A percentile compares a stretch with the other conserved stretches of the same genome.
phyloP scores from a whole-genome alignment of 768 basidiomycete species.

The Xerocomellus chrysenteron region DNA sequence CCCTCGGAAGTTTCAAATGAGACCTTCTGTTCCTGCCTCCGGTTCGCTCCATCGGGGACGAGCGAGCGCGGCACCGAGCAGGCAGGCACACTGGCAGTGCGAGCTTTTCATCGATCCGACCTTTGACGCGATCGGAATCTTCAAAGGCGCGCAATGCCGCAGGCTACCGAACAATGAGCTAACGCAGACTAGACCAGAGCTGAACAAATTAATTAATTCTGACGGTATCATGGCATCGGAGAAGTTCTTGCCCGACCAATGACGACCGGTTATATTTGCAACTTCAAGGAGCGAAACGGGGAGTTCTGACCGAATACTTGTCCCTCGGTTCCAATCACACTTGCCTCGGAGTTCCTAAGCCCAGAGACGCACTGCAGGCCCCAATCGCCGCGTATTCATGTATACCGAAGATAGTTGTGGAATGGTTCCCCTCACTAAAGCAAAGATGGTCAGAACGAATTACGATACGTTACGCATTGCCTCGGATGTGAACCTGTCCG shows the following conservation, averaged over 20 bases:
- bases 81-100: background rate
- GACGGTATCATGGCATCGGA: too few species aligned
- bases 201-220: too few species aligned
- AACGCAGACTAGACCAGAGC: too few species aligned
- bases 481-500: background rate
- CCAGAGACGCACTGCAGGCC: background rate
- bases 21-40: background rate
- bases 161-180: background rate
- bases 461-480: background rate
- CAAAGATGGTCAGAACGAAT: background rate
- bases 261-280: too few species aligned
- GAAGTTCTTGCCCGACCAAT: too few species aligned
- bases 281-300: too few species aligned
- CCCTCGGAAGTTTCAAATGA: background rate
- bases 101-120: background rate
- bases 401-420: background rate
- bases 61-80: background rate
- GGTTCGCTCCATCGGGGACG: background rate
- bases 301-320: too few species aligned
- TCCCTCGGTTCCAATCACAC: background rate
- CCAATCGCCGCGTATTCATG: too few species aligned
- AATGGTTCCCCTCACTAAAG: background rate
- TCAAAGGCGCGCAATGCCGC: too few species aligned
- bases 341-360: background rate
- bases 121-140: background rate